phyloP scores from a whole-genome alignment of 108 stramenopile species.

The Cyclotella sp. region DNA sequence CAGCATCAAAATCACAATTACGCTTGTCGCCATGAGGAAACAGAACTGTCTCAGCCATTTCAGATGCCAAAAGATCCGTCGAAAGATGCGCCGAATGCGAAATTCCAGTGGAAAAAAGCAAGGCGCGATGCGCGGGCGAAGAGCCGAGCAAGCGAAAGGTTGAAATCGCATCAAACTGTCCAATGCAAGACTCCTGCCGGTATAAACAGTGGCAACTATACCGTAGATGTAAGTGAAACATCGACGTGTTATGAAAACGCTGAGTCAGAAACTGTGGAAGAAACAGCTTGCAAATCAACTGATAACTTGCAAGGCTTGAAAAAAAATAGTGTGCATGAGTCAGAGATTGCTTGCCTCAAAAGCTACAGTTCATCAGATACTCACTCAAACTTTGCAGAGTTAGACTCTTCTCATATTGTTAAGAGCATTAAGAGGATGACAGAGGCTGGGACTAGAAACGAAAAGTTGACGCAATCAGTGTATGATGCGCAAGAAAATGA shows the following conservation, averaged over 20 bases:
- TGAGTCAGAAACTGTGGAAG: too few species aligned
- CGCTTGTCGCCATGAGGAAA: not conserved
- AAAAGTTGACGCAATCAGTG: not conserved
- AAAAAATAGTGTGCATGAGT: too few species aligned
- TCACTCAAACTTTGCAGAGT: too few species aligned
- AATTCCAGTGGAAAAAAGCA: constrained; percentile 12
- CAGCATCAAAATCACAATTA: not conserved
- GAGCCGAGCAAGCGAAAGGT: constrained; percentile 3
- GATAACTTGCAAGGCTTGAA: too few species aligned
- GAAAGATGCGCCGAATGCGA: not conserved
- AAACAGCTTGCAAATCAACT: too few species aligned
- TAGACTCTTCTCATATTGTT: not conserved
- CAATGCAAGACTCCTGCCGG: not conserved
- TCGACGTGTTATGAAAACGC: too few species aligned
- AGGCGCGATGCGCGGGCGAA: constrained; percentile 32
- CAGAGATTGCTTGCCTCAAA: too few species aligned
- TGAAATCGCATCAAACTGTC: not conserved
- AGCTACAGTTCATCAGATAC: too few species aligned
- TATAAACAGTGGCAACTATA: not conserved
- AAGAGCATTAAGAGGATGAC: not conserved
- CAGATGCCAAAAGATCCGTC: not conserved
- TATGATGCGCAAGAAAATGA: not conserved
- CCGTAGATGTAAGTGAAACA: not conserved
- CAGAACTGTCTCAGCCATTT: not conserved
- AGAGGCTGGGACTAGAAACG: not conserved